Evolutionary conservation across 2,329 filamentous ascomycete species (phyloP).

Genomic region (Arthroderma uncinatum): DNA sequence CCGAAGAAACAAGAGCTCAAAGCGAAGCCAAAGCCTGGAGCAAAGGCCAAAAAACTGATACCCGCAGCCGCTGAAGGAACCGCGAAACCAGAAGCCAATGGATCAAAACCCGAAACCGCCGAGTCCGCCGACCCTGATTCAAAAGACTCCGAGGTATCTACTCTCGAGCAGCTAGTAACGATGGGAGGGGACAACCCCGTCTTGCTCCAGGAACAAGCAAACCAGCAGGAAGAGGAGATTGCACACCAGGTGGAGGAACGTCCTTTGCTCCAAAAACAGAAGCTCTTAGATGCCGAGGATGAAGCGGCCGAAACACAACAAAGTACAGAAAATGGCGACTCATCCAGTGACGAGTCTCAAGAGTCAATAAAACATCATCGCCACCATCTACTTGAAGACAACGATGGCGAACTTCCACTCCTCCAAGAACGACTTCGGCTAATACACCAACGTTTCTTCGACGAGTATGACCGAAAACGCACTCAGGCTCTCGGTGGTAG

Average conservation of each 20-base stretch:
- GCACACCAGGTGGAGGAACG: slow-evolving; percentile 82
- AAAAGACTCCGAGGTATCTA: slow-evolving; percentile 35
- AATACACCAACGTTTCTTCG: slow-evolving; percentile 71
- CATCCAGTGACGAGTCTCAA: slow-evolving; percentile 30
- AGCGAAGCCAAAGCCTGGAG: slow-evolving; percentile 31
- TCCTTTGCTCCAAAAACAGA: slow-evolving; percentile 82
- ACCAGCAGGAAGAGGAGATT: slow-evolving; percentile 76
- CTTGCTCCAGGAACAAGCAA: slow-evolving; percentile 61
- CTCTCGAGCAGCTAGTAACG: slow-evolving; percentile 63
- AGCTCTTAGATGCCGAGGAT: slow-evolving; percentile 77
- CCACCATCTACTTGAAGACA: slow-evolving; percentile 74
- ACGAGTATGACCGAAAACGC: slow-evolving; percentile 58
- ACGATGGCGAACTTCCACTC: slow-evolving; percentile 69
- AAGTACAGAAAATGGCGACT: slow-evolving; percentile 38
- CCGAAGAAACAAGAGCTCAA: slow-evolving; percentile 56
- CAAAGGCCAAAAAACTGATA: slow-evolving; percentile 19
- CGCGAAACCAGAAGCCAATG: slow-evolving; percentile 25
- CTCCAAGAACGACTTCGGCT: slow-evolving; percentile 64
- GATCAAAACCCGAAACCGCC: slow-evolving; percentile 15
- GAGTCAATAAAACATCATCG: slow-evolving; percentile 34
- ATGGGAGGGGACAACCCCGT: slow-evolving; percentile 62
- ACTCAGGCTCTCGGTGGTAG: slow-evolving; percentile 35
- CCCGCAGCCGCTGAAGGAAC: slow-evolving; percentile 7
- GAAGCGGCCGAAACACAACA: slow-evolving; percentile 45
- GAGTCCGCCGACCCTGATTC: slow-evolving; percentile 16